A percentile compares a stretch with the other conserved stretches of the same genome.
These are phyloP conservation scores for Naganishia vishniacii DNA, from an alignment of 768 basidiomycete genomes.

Conservation along the genomic window DNA sequence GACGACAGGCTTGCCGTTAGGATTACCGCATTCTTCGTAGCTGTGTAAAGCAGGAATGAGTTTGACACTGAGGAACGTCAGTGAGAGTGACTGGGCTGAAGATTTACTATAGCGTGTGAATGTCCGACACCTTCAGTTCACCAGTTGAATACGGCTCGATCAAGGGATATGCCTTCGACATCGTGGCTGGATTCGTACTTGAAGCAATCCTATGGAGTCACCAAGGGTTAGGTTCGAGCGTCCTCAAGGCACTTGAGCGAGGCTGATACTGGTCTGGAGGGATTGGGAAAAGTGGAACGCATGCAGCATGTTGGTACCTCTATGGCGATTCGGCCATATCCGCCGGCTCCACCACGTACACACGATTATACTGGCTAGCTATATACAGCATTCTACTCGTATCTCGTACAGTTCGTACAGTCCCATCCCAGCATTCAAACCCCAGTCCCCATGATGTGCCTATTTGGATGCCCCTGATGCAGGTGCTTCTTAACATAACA, in stretches of 20 bases:
- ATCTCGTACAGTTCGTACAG: too few relatives aligned
- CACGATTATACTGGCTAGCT: too few relatives aligned
- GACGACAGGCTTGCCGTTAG: slow-evolving; percentile 66
- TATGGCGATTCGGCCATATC: neutral
- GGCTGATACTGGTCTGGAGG: too few relatives aligned
- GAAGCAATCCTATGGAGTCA: neutral
- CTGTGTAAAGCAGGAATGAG: slow-evolving; percentile 49
- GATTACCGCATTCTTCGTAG: slow-evolving; percentile 76
- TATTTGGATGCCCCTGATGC: too few relatives aligned
- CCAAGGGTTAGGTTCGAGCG: too few relatives aligned
- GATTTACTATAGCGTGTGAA: slow-evolving; percentile 70
- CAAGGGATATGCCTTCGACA: slow-evolving; percentile 54
- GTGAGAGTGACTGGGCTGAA: slow-evolving; percentile 19
- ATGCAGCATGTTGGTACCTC: too few relatives aligned
- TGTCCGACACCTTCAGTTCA: slow-evolving; percentile 63
- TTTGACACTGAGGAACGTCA: neutral
- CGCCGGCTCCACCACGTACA: neutral
- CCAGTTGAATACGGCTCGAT: slow-evolving; percentile 64
- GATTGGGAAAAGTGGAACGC: too few relatives aligned
- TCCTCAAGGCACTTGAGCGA: too few relatives aligned
- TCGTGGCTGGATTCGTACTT: neutral
- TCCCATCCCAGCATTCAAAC: too few relatives aligned
- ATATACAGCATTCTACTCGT: too few relatives aligned
- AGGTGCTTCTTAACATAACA: too few relatives aligned
- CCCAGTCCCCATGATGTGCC: too few relatives aligned